phyloP scores from a whole-genome alignment of 805 yeast species.

The Yamadazyma akitaensis region DNA sequence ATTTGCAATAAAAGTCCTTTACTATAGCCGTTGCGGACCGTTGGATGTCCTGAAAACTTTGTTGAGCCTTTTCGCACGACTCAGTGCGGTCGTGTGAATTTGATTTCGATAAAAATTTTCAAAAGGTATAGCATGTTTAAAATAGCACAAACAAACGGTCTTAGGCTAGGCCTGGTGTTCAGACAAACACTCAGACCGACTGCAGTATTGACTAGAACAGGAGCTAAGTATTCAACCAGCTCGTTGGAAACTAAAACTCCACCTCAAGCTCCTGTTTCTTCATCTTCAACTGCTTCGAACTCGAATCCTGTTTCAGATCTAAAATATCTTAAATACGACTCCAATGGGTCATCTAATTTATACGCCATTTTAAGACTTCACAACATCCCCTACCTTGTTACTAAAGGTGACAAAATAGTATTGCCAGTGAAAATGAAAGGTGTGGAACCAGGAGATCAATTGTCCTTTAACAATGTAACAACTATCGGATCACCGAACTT shows the following conservation, averaged over 20 bases:
- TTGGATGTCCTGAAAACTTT: not conserved
- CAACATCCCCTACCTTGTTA: constrained; percentile 81
- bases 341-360: constrained; percentile 49
- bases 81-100: not conserved
- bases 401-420: constrained; percentile 82
- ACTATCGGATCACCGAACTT: constrained; percentile 83
- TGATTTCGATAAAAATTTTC: not conserved
- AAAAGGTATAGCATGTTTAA: not conserved
- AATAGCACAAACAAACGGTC: not conserved
- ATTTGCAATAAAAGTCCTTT: not conserved
- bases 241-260: not conserved
- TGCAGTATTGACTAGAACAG: not conserved
- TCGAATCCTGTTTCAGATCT: constrained; percentile 30
- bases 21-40: not conserved
- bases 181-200: not conserved
- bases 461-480: constrained; percentile 69
- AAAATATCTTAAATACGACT: constrained; percentile 52
- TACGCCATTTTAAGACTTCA: constrained; percentile 84
- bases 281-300: constrained; percentile 36
- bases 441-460: constrained; percentile 80
- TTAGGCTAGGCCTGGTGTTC: not conserved
- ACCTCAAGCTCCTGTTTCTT: not conserved
- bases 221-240: not conserved
- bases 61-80: constrained; percentile 1
- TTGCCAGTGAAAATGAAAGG: constrained; percentile 76